Base-by-base conservation (phyloP, 2,329 filamentous ascomycete genomes). In the Botrytis sinoallii region DNA sequence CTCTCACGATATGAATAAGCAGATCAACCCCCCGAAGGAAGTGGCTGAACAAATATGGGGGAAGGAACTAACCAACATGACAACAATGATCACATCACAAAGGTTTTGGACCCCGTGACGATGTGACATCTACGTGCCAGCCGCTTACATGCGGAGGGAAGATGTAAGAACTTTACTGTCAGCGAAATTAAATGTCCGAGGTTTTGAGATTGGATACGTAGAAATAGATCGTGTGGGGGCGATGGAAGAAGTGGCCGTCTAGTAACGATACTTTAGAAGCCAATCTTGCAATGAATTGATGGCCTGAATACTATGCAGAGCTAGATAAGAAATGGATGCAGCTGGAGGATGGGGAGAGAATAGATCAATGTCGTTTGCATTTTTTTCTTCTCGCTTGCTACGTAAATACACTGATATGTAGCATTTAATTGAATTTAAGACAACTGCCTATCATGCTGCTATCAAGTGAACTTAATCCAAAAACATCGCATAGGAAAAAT, bases 1-100 rank as follows among this genome's bases (percentile, higher is more conserved):
- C 25, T 67, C 25, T 68, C 48, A 59, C 35, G 35, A 52, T 25
- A 68, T 68, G 66, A 68, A 42, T 68, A 68, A 68, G 46, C 66
- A 68, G 16, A 55, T 52, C 35, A 42, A 68, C 7, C 52, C 29
- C 20, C 20, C 38, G 29, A 66, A 48, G 64, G 64, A 66, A 48
- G 64, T 66, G 64, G 64, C 64, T 66, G 64, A 48, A 48, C 29
- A 48, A 48, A 48, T 18, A 18, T 48, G 64, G 44, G 63, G 40
- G 14, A 57, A 57, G 52, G 64, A 44, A 66, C 22, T 48, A 48
- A 48, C 44, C 44, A 66, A 38, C 12, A 48, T 48, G 25, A 29
- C 8, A 29, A 48, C 6, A 42, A 38, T 48, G 64, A 29, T 35
- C 44, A 66, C 3, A 48, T 38, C 64, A 48, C 29, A 29, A 66